Conservation (phyloP, 306 rosid species). For the Castanea mollissima region DNA sequence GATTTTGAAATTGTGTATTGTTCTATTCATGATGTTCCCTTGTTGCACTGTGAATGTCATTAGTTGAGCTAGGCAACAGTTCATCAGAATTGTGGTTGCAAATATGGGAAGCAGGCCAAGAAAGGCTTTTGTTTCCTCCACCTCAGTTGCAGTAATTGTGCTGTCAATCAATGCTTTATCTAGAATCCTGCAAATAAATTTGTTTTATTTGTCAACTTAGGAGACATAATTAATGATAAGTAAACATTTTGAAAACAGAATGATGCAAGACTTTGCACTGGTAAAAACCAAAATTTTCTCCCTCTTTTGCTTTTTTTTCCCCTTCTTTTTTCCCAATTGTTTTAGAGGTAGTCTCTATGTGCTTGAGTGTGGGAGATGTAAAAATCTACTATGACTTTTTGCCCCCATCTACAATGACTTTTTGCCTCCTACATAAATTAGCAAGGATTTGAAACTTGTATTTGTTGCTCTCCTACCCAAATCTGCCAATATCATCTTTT, state of each 20-base stretch:
- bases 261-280: neutral
- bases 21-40: constrained; percentile 37
- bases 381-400: too few species aligned
- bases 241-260: neutral
- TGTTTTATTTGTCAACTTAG: neutral
- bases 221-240: neutral
- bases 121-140: constrained; percentile 44
- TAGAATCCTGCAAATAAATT: constrained; percentile 23
- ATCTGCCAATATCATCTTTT: too few species aligned
- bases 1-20: constrained; percentile 22
- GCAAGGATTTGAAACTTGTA: too few species aligned
- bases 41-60: constrained; percentile 41
- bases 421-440: too few species aligned
- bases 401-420: too few species aligned
- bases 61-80: constrained; percentile 34
- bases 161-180: constrained; percentile 25
- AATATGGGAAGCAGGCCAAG: constrained; percentile 33
- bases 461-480: too few species aligned
- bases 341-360: too few species aligned
- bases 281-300: too few species aligned
- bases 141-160: constrained; percentile 5
- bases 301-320: too few species aligned
- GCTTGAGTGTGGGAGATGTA: too few species aligned
- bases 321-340: too few species aligned
- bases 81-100: constrained; percentile 40